Conservation (phyloP, 768 basidiomycete genomes). For the Rhizopogon sp. region DNA sequence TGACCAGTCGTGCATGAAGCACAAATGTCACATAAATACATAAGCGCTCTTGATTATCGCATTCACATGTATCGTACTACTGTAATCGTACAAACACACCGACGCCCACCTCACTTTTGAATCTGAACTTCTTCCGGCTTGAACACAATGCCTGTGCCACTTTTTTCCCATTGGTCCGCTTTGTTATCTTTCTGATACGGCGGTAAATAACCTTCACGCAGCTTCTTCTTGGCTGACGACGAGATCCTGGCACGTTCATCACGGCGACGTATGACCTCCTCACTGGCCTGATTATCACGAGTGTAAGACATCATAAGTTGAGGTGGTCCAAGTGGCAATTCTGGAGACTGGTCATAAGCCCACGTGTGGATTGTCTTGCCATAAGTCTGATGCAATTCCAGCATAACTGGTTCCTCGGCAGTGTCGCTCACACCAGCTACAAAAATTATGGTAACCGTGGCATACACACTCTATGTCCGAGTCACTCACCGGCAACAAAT, state of each 20-base stretch:
- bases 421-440: conserved; percentile 26
- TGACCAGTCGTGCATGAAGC: not conserved
- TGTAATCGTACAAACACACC: not conserved
- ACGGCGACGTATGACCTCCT: conserved; percentile 23
- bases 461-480: not conserved
- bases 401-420: conserved; percentile 36
- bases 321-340: conserved; percentile 41
- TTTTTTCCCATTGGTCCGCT: conserved; percentile 35
- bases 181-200: conserved; percentile 30
- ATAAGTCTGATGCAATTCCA: conserved; percentile 40
- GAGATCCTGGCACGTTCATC: conserved; percentile 31
- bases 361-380: conserved; percentile 42
- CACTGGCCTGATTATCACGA: conserved; percentile 29
- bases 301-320: conserved; percentile 44
- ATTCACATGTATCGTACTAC: no score
- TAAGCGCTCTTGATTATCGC: not conserved
- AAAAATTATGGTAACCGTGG: not conserved
- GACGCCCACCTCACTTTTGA: not conserved
- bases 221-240: conserved; percentile 28
- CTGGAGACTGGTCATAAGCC: conserved; percentile 32
- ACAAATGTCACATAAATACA: not conserved
- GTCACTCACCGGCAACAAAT: conserved; percentile 18
- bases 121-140: conserved; percentile 23
- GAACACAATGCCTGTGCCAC: conserved; percentile 29
- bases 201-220: conserved; percentile 33